A percentile compares a stretch with the other conserved stretches of the same genome.
These are phyloP conservation scores for Jamesozyma jinghongensis DNA, from an alignment of 805 yeast species.

Conservation along the genomic window DNA sequence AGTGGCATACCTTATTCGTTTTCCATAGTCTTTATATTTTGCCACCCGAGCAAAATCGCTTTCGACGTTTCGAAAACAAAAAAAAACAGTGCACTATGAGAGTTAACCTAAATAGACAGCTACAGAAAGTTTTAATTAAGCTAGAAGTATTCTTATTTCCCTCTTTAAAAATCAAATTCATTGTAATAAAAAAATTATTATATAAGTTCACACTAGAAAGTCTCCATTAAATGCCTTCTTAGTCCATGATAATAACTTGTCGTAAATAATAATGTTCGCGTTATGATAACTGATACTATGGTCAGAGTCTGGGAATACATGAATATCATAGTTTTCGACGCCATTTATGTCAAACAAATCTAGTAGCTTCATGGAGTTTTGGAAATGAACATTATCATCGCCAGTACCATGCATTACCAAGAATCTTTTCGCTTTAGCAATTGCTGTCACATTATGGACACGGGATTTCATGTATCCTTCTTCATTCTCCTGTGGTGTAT, in stretches of 20 bases:
- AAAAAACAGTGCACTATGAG: too few relatives aligned
- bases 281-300: constrained; percentile 67
- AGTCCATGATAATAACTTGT: constrained; percentile 59
- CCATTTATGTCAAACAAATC: constrained; percentile 64
- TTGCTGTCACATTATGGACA: constrained; percentile 46
- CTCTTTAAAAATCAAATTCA: neutral
- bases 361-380: constrained; percentile 68
- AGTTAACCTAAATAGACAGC: too few relatives aligned
- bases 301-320: constrained; percentile 74
- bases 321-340: constrained; percentile 76
- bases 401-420: constrained; percentile 93
- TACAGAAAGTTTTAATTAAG: too few relatives aligned
- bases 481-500: constrained; percentile 59
- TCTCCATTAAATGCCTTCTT: constrained; percentile 46
- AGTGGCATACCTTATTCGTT: neutral
- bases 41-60: constrained; percentile 2
- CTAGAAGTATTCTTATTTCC: too few relatives aligned
- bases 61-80: neutral
- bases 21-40: neutral
- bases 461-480: constrained; percentile 53
- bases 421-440: constrained; percentile 56
- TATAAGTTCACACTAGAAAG: neutral
- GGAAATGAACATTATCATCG: constrained; percentile 95
- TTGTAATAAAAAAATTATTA: constrained; percentile 19
- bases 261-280: constrained; percentile 60